These are phyloP conservation scores for Scorias spongiosa DNA, from an alignment of 2,329 filamentous ascomycete species.

Conservation along the genomic window DNA sequence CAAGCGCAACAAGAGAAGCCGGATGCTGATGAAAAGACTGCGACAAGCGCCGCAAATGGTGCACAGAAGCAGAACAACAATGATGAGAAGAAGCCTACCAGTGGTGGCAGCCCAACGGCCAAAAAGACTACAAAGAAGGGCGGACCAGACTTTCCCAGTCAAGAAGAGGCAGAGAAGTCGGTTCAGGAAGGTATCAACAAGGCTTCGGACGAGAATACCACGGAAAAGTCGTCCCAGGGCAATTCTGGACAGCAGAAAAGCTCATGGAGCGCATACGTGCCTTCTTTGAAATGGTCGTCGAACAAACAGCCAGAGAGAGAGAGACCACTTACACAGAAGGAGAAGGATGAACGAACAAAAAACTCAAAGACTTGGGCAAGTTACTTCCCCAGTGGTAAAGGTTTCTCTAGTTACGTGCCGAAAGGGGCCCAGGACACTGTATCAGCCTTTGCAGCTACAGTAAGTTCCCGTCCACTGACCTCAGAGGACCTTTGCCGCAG, in stretches of 20 bases:
- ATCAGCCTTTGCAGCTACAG: slow-evolving; percentile 26
- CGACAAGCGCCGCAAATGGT: slow-evolving; percentile 7
- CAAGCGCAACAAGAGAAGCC: slow-evolving; percentile 7
- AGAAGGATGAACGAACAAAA: slow-evolving; percentile 19
- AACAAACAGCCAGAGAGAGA: slow-evolving; percentile 10
- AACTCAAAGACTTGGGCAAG: slow-evolving; percentile 29
- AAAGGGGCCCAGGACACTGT: slow-evolving; percentile 24
- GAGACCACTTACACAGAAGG: slow-evolving; percentile 8
- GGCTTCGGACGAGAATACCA: slow-evolving; percentile 6
- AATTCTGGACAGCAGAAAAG: slow-evolving; percentile 12
- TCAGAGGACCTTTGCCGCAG: neutral
- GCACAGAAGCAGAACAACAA: slow-evolving; percentile 9
- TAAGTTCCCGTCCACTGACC: slow-evolving; percentile 6
- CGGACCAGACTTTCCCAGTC: slow-evolving; percentile 15
- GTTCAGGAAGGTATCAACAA: slow-evolving; percentile 13
- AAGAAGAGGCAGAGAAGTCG: slow-evolving; percentile 21
- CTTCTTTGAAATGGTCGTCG: slow-evolving; percentile 6
- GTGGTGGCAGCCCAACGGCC: slow-evolving; percentile 5
- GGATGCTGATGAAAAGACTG: slow-evolving; percentile 7
- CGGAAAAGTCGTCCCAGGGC: slow-evolving; percentile 8
- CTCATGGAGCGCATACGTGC: slow-evolving; percentile 19
- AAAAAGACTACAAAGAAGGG: slow-evolving; percentile 14
- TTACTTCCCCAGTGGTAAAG: slow-evolving; percentile 32
- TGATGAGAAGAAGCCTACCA: slow-evolving; percentile 8
- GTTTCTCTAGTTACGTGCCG: slow-evolving; percentile 33